Conservation (phyloP, 176 grass and related monocot genomes). For the Calamus simplicifolius region DNA sequence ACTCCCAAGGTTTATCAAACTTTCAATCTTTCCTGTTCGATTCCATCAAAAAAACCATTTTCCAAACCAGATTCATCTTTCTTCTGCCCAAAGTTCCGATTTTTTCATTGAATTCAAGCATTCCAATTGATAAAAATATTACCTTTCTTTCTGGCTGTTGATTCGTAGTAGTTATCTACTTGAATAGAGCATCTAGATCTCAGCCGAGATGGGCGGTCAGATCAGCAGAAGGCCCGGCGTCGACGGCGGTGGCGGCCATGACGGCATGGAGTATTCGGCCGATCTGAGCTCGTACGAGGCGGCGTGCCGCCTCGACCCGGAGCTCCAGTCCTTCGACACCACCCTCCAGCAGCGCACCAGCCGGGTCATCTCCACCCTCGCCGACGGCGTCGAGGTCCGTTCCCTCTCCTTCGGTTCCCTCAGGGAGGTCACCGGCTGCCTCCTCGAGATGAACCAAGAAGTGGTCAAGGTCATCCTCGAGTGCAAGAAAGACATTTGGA, state of each 20-base stretch:
- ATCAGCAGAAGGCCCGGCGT: constrained; percentile 18
- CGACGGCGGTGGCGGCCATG: constrained; percentile 27
- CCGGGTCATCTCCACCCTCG: constrained; percentile 11
- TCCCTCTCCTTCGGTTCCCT: constrained; percentile 10
- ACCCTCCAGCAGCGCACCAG: constrained; percentile 8
- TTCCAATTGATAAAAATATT: constrained; percentile 7
- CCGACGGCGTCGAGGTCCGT: constrained; percentile 1
- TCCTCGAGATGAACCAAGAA: constrained; percentile 14
- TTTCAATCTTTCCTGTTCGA: constrained; percentile 5
- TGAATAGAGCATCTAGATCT: neutral
- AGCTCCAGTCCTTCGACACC: constrained; percentile 9
- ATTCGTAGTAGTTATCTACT: neutral
- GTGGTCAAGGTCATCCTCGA: constrained; percentile 15
- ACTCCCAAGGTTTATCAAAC: neutral
- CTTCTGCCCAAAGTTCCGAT: constrained; percentile 23
- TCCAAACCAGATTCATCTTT: neutral
- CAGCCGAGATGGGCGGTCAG: constrained; percentile 24
- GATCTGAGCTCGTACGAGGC: constrained; percentile 8
- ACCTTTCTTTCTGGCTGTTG: constrained; percentile 1
- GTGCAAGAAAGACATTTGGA: constrained; percentile 9
- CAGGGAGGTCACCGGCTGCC: constrained; percentile 11
- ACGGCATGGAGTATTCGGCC: neutral
- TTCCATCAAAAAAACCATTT: no score
- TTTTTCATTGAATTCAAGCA: constrained; percentile 8
- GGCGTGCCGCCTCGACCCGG: constrained; percentile 11